Base-by-base conservation (phyloP, 345 rosid species). In the Bruguiera parviflora region DNA sequence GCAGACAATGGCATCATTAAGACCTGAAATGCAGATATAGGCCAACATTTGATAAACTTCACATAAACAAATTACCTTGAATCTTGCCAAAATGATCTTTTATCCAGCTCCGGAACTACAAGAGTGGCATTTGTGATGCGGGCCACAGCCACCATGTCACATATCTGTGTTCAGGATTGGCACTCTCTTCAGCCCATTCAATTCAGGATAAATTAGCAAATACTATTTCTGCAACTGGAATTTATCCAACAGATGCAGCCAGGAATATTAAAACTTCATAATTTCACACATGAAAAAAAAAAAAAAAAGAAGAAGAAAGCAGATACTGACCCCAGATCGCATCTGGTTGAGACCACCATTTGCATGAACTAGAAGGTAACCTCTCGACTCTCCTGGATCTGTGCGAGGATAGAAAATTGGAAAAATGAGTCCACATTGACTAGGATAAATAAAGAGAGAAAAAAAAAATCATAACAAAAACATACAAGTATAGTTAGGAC, bases 331-430 rank as follows among this genome's bases (percentile, higher is more conserved):
- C 85, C 98, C 98, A 52, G 96, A 86, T 46, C 96, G 89, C 97
- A 94, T 94, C 77, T 89, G 98, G 80, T 94, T 94, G 78, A 94
- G 92, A 22, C 98, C 98, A 2, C 96, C 98, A 82, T 94, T 94
- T 5, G 98, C 83, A 78, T 87, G 86, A 73, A 92, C 97, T 59
- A 94, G 77, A 78, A 94, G 96, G 74, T 80, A 91, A 65, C 96
- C 96, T 71, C 73, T 83, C 3, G 87, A 86, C 69, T 82, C 87
- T 20, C 65, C 20, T 51, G 85, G 88, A 69, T 79, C 79, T 76
- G 72, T 24, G 37, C 8, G 27, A 19, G 63, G 5, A 74, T 56
- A 52, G 62, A 69, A 70, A 1, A 57, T 51, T 22, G 5, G 28
- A 71, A 69, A 35, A 58, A 28, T 51, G 25, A 70, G 11, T 53